Evolutionary conservation across 1,284 basidiomycete genomes (phyloP).

Genomic region (Papiliotrema laurentii): DNA sequence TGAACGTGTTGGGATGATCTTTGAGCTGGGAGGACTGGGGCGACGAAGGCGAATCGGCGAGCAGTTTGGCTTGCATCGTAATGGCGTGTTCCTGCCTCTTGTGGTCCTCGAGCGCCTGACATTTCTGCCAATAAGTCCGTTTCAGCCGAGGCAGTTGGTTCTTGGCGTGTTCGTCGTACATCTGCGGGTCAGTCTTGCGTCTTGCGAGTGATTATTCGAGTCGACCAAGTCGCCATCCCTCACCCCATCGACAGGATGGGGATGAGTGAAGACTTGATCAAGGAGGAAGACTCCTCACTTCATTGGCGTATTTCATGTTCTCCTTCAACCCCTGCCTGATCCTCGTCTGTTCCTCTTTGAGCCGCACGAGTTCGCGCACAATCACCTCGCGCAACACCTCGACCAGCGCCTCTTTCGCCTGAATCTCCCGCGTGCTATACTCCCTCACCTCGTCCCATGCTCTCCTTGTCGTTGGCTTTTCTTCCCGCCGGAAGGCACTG

Average conservation of each 20-base stretch:
- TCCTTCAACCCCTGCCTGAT: constrained; percentile 85
- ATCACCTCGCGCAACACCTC: constrained; percentile 66
- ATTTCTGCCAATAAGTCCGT: constrained; percentile 70
- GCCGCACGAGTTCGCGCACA: constrained; percentile 59
- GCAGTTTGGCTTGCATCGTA: constrained; percentile 42
- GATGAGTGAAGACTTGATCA: not conserved
- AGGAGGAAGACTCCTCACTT: constrained; percentile 18
- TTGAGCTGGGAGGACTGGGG: constrained; percentile 16
- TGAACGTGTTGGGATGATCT: constrained; percentile 21
- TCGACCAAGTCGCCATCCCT: too few species aligned
- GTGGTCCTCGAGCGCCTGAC: constrained; percentile 65
- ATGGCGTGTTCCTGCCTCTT: constrained; percentile 45
- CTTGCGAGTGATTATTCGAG: too few species aligned
- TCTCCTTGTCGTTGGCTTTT: constrained; percentile 57
- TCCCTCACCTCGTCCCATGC: constrained; percentile 80
- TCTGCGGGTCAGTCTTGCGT: constrained; percentile 26
- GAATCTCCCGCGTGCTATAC: constrained; percentile 77
- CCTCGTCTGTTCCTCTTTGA: constrained; percentile 81
- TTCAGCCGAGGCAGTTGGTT: constrained; percentile 70
- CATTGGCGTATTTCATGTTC: constrained; percentile 69
- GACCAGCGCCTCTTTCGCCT: constrained; percentile 70
- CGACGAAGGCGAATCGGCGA: constrained; percentile 32
- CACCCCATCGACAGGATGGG: too few species aligned
- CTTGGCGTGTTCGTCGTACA: constrained; percentile 74
- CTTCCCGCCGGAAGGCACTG: constrained; percentile 4